A percentile compares a stretch with the other conserved stretches of the same genome.
Conservation (phyloP, 345 rosid species). For the Mallotus nudiflorus region DNA sequence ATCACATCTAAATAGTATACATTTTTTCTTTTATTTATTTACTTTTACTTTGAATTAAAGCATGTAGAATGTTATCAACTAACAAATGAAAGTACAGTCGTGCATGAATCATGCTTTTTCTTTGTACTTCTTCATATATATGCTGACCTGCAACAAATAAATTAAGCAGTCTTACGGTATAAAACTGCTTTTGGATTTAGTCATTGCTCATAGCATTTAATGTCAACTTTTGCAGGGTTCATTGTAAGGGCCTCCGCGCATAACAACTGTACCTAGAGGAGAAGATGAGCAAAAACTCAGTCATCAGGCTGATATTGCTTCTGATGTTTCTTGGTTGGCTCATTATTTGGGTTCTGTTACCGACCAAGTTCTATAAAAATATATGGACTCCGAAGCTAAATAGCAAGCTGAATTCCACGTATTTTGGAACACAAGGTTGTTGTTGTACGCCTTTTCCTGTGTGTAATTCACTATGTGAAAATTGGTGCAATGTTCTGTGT, state of each 20-base stretch:
- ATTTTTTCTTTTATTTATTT: no score
- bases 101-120: constrained; percentile 14
- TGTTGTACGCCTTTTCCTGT: background rate
- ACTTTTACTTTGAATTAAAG: background rate
- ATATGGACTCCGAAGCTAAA: constrained; percentile 46
- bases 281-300: constrained; percentile 19
- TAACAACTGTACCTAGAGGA: background rate
- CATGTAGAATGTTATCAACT: background rate
- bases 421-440: constrained; percentile 57
- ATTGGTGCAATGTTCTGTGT: background rate
- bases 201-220: background rate
- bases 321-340: constrained; percentile 53
- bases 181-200: background rate
- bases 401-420: constrained; percentile 44
- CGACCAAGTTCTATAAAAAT: constrained; percentile 41
- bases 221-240: background rate
- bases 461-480: background rate
- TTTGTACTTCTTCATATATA: background rate
- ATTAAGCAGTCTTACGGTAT: background rate
- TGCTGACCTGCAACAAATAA: background rate
- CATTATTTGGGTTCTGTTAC: constrained; percentile 51
- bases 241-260: background rate
- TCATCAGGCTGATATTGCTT: constrained; percentile 31
- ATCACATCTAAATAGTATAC: no score
- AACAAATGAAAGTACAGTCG: background rate